Evolutionary conservation across 2,329 filamentous ascomycete species (phyloP).

Genomic region (Trichoderma sp.): DNA sequence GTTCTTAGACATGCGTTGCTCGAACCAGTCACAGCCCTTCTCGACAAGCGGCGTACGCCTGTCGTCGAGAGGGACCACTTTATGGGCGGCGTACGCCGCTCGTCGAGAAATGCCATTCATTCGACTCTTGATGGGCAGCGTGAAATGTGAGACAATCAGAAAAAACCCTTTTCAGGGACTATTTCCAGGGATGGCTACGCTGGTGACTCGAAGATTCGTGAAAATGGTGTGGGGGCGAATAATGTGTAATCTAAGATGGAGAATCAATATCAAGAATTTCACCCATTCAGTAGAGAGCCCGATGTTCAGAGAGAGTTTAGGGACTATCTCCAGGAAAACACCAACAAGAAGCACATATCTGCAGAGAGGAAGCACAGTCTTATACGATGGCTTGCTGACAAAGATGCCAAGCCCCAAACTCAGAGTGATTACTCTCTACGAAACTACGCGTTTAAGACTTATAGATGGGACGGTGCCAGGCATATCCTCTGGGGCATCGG

Average conservation of each 20-base stretch:
- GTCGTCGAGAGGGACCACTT: not conserved
- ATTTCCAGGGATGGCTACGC: not conserved
- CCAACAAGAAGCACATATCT: not conserved
- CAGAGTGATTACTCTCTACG: conserved; percentile 27
- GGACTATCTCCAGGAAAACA: not conserved
- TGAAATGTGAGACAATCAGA: not conserved
- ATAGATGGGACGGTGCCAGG: conserved; percentile 21
- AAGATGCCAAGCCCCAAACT: not conserved
- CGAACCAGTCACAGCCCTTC: not conserved
- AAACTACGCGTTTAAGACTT: conserved; percentile 26
- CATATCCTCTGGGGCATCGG: conserved; percentile 8
- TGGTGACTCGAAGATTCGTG: not conserved
- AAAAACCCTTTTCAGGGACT: not conserved
- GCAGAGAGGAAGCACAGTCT: not conserved
- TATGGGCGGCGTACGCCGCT: not conserved
- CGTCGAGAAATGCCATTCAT: not conserved
- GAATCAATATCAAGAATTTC: not conserved
- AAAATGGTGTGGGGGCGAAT: no score
- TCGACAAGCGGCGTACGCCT: conserved; percentile 18
- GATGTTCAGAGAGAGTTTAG: not conserved
- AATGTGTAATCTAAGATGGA: not conserved
- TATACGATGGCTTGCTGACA: conserved; percentile 2
- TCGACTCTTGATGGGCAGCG: not conserved
- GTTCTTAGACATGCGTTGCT: not conserved
- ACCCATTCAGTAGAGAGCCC: not conserved